Conservation (phyloP, 495 filamentous ascomycete species). For the Aspergillus leporis region DNA sequence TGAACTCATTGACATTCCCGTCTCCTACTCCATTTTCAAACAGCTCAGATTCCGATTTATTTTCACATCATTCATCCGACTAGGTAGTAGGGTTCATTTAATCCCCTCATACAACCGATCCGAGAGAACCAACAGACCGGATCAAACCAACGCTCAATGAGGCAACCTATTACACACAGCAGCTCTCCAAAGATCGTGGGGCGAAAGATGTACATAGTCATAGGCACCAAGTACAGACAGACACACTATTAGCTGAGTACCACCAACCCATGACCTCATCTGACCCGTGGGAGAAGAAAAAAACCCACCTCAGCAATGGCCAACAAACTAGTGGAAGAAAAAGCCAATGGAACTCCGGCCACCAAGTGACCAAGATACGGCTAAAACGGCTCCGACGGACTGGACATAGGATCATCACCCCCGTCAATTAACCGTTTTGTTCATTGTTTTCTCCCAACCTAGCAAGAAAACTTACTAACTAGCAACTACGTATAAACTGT, state of each 20-base stretch:
- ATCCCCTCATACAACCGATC: background rate
- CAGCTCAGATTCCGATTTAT: background rate
- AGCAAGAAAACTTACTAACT: background rate
- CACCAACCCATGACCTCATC: no score
- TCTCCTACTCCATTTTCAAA: no score
- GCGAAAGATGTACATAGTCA: no score
- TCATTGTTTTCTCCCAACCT: background rate
- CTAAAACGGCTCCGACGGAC: background rate
- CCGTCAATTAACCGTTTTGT: background rate
- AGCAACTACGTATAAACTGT: background rate
- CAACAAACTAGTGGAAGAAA: no score
- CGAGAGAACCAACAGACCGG: background rate
- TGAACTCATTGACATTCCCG: no score
- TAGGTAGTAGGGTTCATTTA: background rate
- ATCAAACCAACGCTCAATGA: no score
- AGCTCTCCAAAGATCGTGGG: background rate
- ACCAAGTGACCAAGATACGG: background rate
- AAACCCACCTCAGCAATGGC: no score
- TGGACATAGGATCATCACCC: no score
- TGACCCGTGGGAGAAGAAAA: no score
- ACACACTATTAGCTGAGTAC: no score
- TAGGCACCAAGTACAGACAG: background rate
- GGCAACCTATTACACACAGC: background rate
- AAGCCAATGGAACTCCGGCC: no score
- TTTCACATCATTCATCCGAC: background rate